phyloP scores from a whole-genome alignment of 2,329 filamentous ascomycete genomes.

The Orbilia quercus region DNA sequence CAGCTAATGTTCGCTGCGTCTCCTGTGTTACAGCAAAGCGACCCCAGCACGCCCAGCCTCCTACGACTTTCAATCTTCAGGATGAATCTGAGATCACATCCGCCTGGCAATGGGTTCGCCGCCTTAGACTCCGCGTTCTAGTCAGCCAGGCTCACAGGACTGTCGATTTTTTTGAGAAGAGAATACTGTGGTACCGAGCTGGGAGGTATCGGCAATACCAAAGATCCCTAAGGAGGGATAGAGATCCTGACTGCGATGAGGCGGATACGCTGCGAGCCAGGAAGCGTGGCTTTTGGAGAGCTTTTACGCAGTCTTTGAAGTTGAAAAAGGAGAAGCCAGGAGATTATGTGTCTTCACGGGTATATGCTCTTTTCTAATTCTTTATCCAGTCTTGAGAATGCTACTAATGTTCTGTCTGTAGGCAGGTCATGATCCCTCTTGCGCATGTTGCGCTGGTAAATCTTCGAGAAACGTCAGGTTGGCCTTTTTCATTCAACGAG shows the following conservation, averaged over 20 bases:
- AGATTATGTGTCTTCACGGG: not conserved
- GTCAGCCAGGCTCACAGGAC: not conserved
- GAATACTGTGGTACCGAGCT: not conserved
- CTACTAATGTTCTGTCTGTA: not conserved
- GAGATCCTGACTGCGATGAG: not conserved
- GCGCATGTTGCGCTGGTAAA: not conserved
- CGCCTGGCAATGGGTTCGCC: not conserved
- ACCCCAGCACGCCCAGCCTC: not conserved
- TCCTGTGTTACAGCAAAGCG: not conserved
- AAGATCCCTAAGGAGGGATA: not conserved
- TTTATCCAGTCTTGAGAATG: not conserved
- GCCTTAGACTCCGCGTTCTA: not conserved
- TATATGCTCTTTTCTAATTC: not conserved
- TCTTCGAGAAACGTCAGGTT: not conserved
- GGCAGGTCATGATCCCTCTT: not conserved
- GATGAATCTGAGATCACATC: not conserved
- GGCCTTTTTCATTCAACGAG: not conserved
- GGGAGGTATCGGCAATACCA: not conserved
- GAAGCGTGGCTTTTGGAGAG: not conserved
- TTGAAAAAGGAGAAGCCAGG: not conserved
- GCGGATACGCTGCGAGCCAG: not conserved
- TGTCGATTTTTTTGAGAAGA: not conserved
- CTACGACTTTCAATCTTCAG: not conserved
- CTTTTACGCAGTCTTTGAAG: not conserved
- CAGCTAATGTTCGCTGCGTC: not conserved